phyloP scores from a whole-genome alignment of 2,329 filamentous ascomycete genomes.

The Diaporthe destruens region DNA sequence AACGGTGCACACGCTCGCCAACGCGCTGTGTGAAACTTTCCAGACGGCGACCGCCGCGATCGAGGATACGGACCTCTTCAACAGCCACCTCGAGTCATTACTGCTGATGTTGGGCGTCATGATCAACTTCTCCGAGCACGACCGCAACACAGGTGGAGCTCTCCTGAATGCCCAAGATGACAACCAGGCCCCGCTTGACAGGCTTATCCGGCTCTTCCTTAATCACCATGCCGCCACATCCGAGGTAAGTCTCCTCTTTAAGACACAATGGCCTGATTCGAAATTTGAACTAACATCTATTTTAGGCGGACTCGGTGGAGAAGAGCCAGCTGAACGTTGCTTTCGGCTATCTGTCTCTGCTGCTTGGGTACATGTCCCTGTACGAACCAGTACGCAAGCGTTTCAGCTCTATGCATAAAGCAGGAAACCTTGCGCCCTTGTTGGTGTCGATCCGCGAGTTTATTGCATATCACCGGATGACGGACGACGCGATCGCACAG shows the following conservation, averaged over 20 bases:
- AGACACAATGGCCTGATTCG: background rate
- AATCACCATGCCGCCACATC: conserved; percentile 73
- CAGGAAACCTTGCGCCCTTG: conserved; percentile 59
- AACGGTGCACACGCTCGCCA: conserved; percentile 63
- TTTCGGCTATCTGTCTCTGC: conserved; percentile 86
- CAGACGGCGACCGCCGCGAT: conserved; percentile 61
- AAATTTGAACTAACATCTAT: conserved; percentile 43
- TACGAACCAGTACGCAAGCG: conserved; percentile 58
- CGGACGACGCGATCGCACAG: conserved; percentile 54
- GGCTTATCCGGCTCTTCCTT: conserved; percentile 75
- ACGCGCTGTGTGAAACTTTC: conserved; percentile 66
- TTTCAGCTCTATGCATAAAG: conserved; percentile 57
- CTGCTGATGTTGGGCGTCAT: conserved; percentile 84
- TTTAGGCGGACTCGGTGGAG: conserved; percentile 76
- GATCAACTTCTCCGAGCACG: conserved; percentile 90
- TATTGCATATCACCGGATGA: conserved; percentile 63
- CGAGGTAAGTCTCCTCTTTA: conserved; percentile 67
- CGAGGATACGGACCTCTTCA: conserved; percentile 61
- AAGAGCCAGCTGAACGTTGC: conserved; percentile 85
- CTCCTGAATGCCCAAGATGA: conserved; percentile 57
- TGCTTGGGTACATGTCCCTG: conserved; percentile 85
- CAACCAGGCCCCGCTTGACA: conserved; percentile 63
- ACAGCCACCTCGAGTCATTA: conserved; percentile 74
- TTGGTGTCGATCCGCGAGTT: conserved; percentile 68
- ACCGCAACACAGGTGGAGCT: conserved; percentile 68